Evolutionary conservation across 129 eudicot species (phyloP).

Genomic region (Glebionis coronaria): DNA sequence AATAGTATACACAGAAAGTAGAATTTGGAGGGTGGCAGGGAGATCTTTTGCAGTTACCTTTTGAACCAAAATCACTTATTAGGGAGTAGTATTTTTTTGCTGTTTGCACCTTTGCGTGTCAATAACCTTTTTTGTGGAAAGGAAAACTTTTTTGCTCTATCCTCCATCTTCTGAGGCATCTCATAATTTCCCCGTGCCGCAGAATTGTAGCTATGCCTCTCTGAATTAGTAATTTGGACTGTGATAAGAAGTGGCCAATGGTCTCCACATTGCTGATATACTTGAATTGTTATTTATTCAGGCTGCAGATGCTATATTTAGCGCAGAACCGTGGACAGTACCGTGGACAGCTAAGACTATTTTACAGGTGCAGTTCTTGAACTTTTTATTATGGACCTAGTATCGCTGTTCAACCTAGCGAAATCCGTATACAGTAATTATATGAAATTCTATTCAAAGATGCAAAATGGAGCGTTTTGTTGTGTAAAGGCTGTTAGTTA

Average conservation of each 20-base stretch:
- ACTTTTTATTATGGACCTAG: neutral
- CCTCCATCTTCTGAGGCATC: neutral
- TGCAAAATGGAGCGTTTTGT: slow-evolving; percentile 16
- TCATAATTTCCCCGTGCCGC: neutral
- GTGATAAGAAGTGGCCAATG: neutral
- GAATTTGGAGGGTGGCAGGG: too few relatives aligned
- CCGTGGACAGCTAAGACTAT: slow-evolving; percentile 74
- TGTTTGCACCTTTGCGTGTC: neutral
- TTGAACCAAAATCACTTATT: slow-evolving; percentile 1
- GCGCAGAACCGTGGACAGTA: slow-evolving; percentile 57
- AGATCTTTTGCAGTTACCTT: neutral
- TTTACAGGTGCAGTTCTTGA: slow-evolving; percentile 39
- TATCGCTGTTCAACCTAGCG: neutral
- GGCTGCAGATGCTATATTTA: slow-evolving; percentile 41
- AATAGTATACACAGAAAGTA: too few relatives aligned
- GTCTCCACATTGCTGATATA: slow-evolving; percentile 8
- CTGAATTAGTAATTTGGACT: neutral
- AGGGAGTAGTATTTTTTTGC: slow-evolving; percentile 7
- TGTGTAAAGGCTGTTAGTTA: neutral
- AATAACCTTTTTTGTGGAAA: neutral
- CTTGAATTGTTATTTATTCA: slow-evolving; percentile 27
- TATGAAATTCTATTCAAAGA: neutral
- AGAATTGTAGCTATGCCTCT: neutral
- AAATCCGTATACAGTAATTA: neutral
- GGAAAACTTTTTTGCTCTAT: neutral